Conservation (phyloP, 2,329 filamentous ascomycete species). For the Hypoxylon sp. region DNA sequence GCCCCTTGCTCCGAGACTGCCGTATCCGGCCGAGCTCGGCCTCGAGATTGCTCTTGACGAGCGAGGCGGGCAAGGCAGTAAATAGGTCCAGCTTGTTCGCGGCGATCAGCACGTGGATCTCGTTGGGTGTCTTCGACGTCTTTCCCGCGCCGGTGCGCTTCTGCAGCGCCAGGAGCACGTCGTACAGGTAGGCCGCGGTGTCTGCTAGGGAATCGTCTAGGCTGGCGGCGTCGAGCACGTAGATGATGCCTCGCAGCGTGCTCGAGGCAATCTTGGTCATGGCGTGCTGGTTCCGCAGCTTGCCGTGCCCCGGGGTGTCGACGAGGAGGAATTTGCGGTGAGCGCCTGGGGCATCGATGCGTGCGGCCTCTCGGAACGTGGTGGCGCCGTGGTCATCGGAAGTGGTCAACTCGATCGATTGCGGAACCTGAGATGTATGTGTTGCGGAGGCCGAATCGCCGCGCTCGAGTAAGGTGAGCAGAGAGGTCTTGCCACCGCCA, state of each 20-base stretch:
- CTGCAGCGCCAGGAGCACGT: slow-evolving; percentile 86
- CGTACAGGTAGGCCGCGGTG: slow-evolving; percentile 87
- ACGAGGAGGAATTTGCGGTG: slow-evolving; percentile 80
- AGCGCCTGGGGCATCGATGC: slow-evolving; percentile 65
- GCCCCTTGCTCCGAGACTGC: slow-evolving; percentile 79
- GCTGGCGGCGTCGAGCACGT: slow-evolving; percentile 86
- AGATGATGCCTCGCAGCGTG: slow-evolving; percentile 74
- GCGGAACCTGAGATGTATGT: slow-evolving; percentile 66
- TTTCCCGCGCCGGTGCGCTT: slow-evolving; percentile 71
- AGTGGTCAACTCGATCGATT: slow-evolving; percentile 67
- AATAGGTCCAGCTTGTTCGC: slow-evolving; percentile 98
- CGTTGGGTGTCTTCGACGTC: slow-evolving; percentile 67
- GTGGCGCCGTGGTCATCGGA: slow-evolving; percentile 59
- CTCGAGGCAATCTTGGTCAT: slow-evolving; percentile 56
- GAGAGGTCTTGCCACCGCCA: slow-evolving; percentile 86
- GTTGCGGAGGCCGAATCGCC: slow-evolving; percentile 61
- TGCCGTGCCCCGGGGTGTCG: slow-evolving; percentile 96
- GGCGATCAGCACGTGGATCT: slow-evolving; percentile 82
- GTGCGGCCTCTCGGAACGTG: slow-evolving; percentile 64
- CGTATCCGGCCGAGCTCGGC: slow-evolving; percentile 84
- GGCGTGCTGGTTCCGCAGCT: slow-evolving; percentile 81
- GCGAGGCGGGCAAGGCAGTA: slow-evolving; percentile 83
- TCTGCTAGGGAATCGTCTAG: slow-evolving; percentile 74
- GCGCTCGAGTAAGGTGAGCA: slow-evolving; percentile 80
- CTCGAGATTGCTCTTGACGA: slow-evolving; percentile 83